A percentile compares a stretch with the other conserved stretches of the same genome.
These are phyloP conservation scores for Diaporthe eres DNA, from an alignment of 2,329 filamentous ascomycete species.

Conservation along the genomic window DNA sequence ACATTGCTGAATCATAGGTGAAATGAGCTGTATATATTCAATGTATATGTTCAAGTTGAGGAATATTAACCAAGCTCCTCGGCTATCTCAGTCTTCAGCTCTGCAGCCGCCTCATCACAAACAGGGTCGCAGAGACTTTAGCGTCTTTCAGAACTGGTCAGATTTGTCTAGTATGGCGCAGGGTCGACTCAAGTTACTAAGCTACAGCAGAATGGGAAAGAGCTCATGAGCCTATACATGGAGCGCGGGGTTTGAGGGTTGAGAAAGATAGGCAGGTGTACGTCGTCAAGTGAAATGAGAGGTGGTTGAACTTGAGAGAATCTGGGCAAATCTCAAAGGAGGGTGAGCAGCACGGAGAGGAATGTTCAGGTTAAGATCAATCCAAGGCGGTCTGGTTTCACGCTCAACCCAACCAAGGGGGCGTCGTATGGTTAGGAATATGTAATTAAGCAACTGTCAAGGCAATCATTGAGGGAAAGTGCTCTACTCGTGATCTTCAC, in stretches of 20 bases:
- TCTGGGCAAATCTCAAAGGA: background rate
- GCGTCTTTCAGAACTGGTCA: background rate
- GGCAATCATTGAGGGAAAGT: no score
- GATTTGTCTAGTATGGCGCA: background rate
- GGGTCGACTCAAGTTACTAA: background rate
- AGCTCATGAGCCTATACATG: background rate
- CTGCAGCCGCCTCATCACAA: background rate
- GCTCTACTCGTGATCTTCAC: background rate
- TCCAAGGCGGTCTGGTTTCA: background rate
- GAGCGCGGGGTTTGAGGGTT: background rate
- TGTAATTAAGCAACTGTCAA: no score
- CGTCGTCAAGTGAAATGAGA: background rate
- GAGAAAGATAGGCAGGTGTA: background rate
- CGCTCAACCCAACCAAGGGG: background rate
- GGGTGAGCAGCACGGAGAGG: background rate
- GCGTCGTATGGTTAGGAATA: no score
- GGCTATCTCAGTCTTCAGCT: background rate
- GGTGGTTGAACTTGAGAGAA: background rate
- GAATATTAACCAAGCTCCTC: background rate
- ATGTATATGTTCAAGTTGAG: background rate
- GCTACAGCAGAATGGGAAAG: background rate
- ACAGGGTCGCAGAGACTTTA: background rate
- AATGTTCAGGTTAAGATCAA: background rate
- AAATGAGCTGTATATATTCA: background rate
- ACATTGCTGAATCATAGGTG: background rate